Conservation (phyloP, 2,329 filamentous ascomycete species). For the Ophiostoma pallidulum region DNA sequence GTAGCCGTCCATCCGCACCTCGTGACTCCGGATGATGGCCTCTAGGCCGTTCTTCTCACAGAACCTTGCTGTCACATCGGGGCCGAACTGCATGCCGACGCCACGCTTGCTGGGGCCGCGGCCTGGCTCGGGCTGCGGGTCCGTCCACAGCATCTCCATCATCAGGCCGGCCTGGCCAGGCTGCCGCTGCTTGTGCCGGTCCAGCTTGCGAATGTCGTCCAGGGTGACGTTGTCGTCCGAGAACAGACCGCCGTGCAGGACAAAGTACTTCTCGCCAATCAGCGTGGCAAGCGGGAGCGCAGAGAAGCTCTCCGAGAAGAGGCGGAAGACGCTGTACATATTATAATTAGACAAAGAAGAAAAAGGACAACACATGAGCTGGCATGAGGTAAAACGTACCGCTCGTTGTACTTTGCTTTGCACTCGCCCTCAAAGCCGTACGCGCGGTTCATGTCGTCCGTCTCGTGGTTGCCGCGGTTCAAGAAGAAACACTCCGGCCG, state of each 20-base stretch:
- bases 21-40: conserved; percentile 92
- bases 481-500: conserved; percentile 82
- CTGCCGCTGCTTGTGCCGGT: conserved; percentile 33
- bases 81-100: conserved; percentile 92
- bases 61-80: conserved; percentile 91
- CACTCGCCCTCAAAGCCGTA: conserved; percentile 99
- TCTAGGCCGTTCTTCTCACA: conserved; percentile 93
- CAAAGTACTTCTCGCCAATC: conserved; percentile 82
- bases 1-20: conserved; percentile 98
- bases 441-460: conserved; percentile 97
- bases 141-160: conserved; percentile 99
- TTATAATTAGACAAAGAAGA: conserved; percentile 13
- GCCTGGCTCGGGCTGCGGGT: conserved; percentile 77
- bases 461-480: conserved; percentile 97
- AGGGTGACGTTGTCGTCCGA: conserved; percentile 88
- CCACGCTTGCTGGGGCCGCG: conserved; percentile 93
- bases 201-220: conserved; percentile 66
- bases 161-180: conserved; percentile 85
- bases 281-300: conserved; percentile 85
- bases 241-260: conserved; percentile 90
- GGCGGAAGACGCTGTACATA: conserved; percentile 64
- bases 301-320: conserved; percentile 97
- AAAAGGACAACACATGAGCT: not conserved
- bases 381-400: conserved; percentile 25
- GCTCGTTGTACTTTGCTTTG: conserved; percentile 95